Evolutionary conservation across 305 asterid genomes (phyloP).

Genomic region (Solanum aculeatissimum): DNA sequence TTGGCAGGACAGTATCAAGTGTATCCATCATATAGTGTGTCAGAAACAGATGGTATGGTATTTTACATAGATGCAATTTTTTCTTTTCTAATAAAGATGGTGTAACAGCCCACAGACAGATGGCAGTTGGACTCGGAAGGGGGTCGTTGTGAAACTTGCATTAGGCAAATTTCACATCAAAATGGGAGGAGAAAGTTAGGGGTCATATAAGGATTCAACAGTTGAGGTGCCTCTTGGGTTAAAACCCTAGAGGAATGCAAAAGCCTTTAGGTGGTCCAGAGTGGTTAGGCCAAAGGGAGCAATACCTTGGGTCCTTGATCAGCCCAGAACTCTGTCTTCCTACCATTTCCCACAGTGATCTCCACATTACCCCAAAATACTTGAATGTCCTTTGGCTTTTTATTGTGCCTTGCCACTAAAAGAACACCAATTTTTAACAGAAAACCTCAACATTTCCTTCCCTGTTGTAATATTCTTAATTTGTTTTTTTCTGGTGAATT

Average conservation of each 20-base stretch:
- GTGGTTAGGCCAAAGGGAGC: not conserved
- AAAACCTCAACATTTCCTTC: not conserved
- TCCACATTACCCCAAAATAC: not conserved
- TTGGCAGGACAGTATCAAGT: conserved; percentile 31
- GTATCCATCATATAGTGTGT: conserved; percentile 15
- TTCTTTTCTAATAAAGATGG: not conserved
- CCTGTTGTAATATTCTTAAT: not conserved
- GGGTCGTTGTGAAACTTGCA: not conserved
- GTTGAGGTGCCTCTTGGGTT: not conserved
- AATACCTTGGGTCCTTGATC: not conserved
- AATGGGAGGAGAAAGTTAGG: not conserved
- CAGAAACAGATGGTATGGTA: conserved; percentile 27
- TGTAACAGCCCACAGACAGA: not conserved
- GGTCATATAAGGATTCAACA: not conserved
- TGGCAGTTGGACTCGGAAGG: not conserved
- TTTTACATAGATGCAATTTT: not conserved
- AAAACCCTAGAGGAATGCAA: not conserved
- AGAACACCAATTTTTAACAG: not conserved
- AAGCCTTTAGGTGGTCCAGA: not conserved
- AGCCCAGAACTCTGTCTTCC: not conserved
- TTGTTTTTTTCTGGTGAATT: not conserved
- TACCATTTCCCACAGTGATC: not conserved
- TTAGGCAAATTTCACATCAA: not conserved
- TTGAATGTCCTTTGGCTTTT: not conserved
- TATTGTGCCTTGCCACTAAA: not conserved